Percentiles rank a stretch among this genome's conserved stretches.
Evolutionary conservation across 1,139 yeast genomes (phyloP).

Genomic region (Yamadazyma songkhlaensis): DNA sequence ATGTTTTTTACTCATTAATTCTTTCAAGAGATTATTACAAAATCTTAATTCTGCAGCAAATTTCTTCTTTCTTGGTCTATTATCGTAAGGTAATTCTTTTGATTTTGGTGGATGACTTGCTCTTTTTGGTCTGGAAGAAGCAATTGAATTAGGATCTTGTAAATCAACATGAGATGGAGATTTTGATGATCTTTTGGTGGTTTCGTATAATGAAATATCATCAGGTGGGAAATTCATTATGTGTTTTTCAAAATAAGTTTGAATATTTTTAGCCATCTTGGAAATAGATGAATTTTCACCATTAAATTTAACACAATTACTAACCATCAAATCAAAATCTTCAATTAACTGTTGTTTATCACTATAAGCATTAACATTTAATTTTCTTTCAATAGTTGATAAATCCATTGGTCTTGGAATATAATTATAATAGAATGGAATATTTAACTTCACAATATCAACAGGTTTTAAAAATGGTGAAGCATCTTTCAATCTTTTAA

Average conservation of each 20-base stretch:
- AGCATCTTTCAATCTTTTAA: constrained; percentile 89
- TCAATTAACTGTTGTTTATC: constrained; percentile 64
- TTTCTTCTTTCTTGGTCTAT: constrained; percentile 89
- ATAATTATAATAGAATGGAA: constrained; percentile 85
- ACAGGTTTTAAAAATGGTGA: constrained; percentile 88
- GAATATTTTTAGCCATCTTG: constrained; percentile 86
- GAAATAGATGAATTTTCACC: constrained; percentile 83
- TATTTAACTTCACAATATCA: constrained; percentile 80
- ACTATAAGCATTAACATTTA: constrained; percentile 67
- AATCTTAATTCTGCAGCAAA: constrained; percentile 86
- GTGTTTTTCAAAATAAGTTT: constrained; percentile 91
- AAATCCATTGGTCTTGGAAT: constrained; percentile 92
- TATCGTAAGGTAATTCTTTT: constrained; percentile 88
- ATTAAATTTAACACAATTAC: constrained; percentile 78
- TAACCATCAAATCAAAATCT: constrained; percentile 84
- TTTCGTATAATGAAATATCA: constrained; percentile 46
- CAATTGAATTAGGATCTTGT: constrained; percentile 48
- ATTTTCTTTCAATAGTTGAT: constrained; percentile 82
- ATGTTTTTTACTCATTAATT: constrained; percentile 78
- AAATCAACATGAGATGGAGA: constrained; percentile 13
- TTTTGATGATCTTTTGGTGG: constrained; percentile 30
- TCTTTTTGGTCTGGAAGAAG: constrained; percentile 77
- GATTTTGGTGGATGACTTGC: constrained; percentile 97
- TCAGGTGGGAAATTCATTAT: constrained; percentile 88
- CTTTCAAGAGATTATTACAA: constrained; percentile 80